Evolutionary conservation across 345 rosid species (phyloP), one percentile per base, ranked within the genome.

Genomic region (Isatis tinctoria): DNA sequence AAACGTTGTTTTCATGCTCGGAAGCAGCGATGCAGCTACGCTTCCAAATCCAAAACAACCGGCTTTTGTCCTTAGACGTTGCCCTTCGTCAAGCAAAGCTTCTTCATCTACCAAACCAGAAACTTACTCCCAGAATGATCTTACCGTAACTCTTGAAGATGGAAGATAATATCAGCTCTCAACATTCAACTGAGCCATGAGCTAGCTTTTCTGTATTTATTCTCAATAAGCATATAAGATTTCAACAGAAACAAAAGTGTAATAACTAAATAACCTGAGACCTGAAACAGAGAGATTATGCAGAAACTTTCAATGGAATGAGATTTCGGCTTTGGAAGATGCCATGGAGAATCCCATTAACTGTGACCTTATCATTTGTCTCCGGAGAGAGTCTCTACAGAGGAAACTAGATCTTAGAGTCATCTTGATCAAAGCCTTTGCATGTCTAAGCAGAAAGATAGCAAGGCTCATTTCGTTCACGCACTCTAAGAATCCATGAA

Each of bases 381-480:
- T 76, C 10, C 88, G 61, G 4, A 83, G 84, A 48, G 84, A 84
- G 70, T 90, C 91, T 75, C 86, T 82, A 52, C 69, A 75, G 37
- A 80, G 79, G 86, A 83, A 83, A 45, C 87, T 84, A 0, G 87
- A 78, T 69, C 80, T 70, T 40, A 89, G 82, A 8, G 86, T 85
- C 86, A 91, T 91, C 71, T 87, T 88, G 72, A 85, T 84, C 83
- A 93, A 83, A 61, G 85, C 84, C 81, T 85, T 86, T 11, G 91
- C 93, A 77, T 91, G 87, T 85, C 83, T 89, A 62, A 93, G 87
- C 74, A 93, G 74, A 52, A 90, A 90, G 79, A 85, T 89, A 4
- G 87, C 85, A 4, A 87, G 82, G 72, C 92, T 87, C 77, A 85
- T 90, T 69, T 90, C 98, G 8, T 83, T 83, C 74, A 87, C 89